Percentiles rank a stretch among this genome's conserved stretches.
phyloP scores from a whole-genome alignment of 140 eudicot species.

The Erigeron philadelphicus region DNA sequence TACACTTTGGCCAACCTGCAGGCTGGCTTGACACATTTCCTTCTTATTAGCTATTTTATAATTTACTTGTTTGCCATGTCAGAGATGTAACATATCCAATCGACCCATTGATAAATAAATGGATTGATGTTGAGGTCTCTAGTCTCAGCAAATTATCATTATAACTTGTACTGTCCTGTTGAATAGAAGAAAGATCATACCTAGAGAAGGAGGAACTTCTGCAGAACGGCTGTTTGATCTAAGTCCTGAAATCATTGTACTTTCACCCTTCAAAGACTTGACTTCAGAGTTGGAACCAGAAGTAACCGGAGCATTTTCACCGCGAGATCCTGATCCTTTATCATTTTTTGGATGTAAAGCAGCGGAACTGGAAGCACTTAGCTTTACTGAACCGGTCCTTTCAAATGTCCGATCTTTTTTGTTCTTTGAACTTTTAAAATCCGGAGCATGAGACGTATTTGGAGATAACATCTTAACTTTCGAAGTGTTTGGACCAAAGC shows the following conservation, averaged over 20 bases:
- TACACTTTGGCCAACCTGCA: background rate
- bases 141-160: background rate
- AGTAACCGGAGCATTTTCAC: constrained; percentile 38
- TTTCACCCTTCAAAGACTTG: constrained; percentile 45
- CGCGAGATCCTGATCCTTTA: constrained; percentile 34
- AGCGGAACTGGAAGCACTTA: constrained; percentile 33
- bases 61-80: background rate
- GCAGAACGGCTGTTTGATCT: constrained; percentile 40
- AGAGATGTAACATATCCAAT: background rate
- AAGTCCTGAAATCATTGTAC: constrained; percentile 34
- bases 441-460: constrained; percentile 45
- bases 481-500: constrained; percentile 45
- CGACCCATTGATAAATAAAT: background rate
- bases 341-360: constrained; percentile 45
- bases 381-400: constrained; percentile 57
- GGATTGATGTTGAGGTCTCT: background rate
- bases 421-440: constrained; percentile 42
- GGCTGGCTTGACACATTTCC: background rate
- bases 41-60: background rate
- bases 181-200: constrained; percentile 29
- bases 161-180: background rate
- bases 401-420: constrained; percentile 60
- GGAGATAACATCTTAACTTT: constrained; percentile 80
- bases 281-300: constrained; percentile 36
- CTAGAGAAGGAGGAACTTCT: constrained; percentile 37